Conservation (phyloP, 805 yeast species). For the Zygoascus tannicola region DNA sequence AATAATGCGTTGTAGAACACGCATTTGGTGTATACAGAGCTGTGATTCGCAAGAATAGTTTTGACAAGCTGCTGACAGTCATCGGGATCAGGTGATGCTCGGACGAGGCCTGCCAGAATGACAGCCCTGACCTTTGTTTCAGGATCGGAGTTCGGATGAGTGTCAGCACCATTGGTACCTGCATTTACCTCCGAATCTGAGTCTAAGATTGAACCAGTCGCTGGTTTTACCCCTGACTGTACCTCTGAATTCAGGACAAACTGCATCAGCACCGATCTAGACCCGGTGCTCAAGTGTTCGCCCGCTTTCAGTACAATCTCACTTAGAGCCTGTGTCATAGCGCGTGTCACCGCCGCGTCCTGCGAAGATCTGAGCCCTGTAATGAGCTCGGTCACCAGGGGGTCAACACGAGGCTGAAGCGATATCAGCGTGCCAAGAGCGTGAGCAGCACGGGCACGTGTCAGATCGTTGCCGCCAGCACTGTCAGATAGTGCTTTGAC, state of each 20-base stretch:
- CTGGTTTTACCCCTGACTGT: not conserved
- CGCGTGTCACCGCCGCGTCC: constrained; percentile 58
- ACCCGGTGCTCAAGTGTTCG: constrained; percentile 58
- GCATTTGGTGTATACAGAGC: constrained; percentile 32
- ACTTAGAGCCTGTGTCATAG: constrained; percentile 75
- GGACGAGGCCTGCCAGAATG: constrained; percentile 68
- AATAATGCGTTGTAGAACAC: constrained; percentile 71
- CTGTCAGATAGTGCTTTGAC: constrained; percentile 83
- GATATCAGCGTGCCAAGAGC: constrained; percentile 84
- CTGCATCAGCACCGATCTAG: constrained; percentile 58
- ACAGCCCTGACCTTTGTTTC: constrained; percentile 51
- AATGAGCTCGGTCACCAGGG: constrained; percentile 75
- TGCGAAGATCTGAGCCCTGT: constrained; percentile 57
- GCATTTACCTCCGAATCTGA: not conserved
- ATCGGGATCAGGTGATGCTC: constrained; percentile 39
- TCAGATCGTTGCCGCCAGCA: constrained; percentile 44
- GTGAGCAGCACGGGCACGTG: constrained; percentile 77
- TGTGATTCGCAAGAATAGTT: constrained; percentile 12
- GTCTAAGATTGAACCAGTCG: no score
- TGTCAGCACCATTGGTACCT: no score
- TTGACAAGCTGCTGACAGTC: constrained; percentile 42
- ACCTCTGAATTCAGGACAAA: constrained; percentile 57
- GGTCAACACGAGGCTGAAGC: constrained; percentile 90
- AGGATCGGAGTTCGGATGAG: no score
- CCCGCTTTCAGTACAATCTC: constrained; percentile 82